phyloP scores from a whole-genome alignment of 129 eudicot genomes.

The Cynara cardunculus region DNA sequence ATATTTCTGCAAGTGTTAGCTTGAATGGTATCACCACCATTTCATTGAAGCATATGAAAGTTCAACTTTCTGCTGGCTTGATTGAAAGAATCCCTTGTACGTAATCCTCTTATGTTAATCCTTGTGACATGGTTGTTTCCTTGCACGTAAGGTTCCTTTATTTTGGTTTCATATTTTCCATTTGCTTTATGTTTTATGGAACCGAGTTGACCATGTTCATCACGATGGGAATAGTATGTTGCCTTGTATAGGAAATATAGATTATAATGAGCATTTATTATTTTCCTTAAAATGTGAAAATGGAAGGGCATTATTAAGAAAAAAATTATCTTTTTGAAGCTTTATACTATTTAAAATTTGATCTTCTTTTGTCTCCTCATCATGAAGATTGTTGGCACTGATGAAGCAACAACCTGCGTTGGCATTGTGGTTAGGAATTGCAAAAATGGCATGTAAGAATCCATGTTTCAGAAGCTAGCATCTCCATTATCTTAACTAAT shows the following conservation, averaged over 20 bases:
- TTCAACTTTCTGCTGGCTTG: not conserved
- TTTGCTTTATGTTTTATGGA: not conserved
- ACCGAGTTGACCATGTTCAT: not conserved
- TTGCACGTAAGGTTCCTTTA: not conserved
- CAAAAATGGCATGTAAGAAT: slow-evolving; percentile 73
- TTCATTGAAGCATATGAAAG: not conserved
- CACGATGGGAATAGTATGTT: not conserved
- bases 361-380: slow-evolving; percentile 15
- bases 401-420: slow-evolving; percentile 98
- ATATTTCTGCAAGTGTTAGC: not conserved
- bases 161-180: not conserved
- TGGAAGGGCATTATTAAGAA: not conserved
- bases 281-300: not conserved
- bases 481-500: not conserved
- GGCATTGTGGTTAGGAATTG: slow-evolving; percentile 76
- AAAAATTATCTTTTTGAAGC: not conserved
- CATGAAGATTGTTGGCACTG: slow-evolving; percentile 76
- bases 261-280: not conserved
- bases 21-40: not conserved
- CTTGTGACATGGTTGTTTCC: not conserved
- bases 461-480: slow-evolving; percentile 1
- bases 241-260: not conserved
- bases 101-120: not conserved
- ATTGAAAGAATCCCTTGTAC: no score
- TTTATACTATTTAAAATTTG: not conserved